These are phyloP conservation scores for Ettlia oleoabundans DNA, from an alignment of 139 green algal genomes.

Conservation along the genomic window DNA sequence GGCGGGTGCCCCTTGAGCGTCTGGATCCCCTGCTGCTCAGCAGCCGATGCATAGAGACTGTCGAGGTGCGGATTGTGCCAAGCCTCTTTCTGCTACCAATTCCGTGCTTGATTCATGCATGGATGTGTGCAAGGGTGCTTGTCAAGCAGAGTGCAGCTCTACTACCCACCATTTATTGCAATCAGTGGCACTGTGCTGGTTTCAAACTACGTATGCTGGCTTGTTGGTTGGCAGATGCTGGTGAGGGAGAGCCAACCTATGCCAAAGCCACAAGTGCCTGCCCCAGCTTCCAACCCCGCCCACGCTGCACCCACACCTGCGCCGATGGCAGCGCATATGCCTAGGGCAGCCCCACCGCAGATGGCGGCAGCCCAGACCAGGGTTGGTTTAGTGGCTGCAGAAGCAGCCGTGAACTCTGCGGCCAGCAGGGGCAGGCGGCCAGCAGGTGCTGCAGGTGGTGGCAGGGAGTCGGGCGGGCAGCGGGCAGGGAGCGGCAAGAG, in stretches of 20 bases:
- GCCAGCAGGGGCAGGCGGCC: neutral
- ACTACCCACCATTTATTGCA: no score
- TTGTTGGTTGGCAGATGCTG: constrained; percentile 35
- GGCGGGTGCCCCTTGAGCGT: neutral
- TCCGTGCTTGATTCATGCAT: no score
- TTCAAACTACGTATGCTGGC: neutral
- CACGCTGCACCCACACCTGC: neutral
- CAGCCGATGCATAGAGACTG: constrained; percentile 10
- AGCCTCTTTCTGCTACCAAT: no score
- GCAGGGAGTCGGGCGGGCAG: neutral
- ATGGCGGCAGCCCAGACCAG: no score
- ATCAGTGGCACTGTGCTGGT: neutral
- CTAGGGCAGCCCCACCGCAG: no score
- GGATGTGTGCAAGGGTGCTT: no score
- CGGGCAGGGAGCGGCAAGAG: neutral
- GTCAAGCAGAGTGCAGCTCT: no score
- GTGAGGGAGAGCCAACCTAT: constrained; percentile 25
- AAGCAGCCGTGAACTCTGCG: neutral
- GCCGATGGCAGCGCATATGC: neutral
- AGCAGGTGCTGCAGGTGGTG: neutral
- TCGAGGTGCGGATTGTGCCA: constrained; percentile 11
- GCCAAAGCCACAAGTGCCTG: neutral
- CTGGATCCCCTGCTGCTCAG: constrained; percentile 16
- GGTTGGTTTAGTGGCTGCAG: no score
- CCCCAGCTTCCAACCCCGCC: neutral